Conservation (phyloP, 2,329 filamentous ascomycete species). For the Penicillium italicum region DNA sequence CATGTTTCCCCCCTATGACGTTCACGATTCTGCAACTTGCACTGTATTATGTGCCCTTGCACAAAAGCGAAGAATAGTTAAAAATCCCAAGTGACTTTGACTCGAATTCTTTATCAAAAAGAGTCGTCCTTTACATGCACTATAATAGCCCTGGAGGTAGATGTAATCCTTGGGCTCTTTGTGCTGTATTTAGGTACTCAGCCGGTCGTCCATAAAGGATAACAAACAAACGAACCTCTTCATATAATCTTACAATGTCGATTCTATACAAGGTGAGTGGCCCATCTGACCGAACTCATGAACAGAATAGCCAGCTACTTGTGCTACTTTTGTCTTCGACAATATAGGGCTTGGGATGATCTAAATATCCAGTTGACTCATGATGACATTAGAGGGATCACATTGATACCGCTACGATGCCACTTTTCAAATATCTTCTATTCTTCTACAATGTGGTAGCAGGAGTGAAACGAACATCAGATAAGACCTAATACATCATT, state of each 20-base stretch:
- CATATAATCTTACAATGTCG: background rate
- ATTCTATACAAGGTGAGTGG: too few species aligned
- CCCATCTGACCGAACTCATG: background rate
- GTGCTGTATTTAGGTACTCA: background rate
- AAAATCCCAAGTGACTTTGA: conserved; percentile 4
- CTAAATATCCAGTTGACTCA: background rate
- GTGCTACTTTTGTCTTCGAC: background rate
- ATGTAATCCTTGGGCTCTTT: background rate
- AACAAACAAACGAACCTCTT: background rate
- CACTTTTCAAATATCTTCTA: too few species aligned
- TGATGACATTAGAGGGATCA: background rate
- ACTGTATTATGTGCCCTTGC: conserved; percentile 12
- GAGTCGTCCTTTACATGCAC: background rate
- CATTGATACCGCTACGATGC: too few species aligned
- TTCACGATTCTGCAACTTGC: conserved; percentile 12
- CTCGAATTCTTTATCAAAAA: background rate
- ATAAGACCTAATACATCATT: conserved; percentile 2
- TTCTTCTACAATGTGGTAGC: background rate
- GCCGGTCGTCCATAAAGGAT: background rate
- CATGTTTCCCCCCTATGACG: conserved; percentile 11
- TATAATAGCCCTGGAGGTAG: background rate
- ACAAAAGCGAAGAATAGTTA: conserved; percentile 14
- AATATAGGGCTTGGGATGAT: background rate
- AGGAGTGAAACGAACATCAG: background rate
- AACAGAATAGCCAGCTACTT: background rate